These are phyloP conservation scores for Beauveria medogensis DNA, from an alignment of 2,329 filamentous ascomycete species.

Conservation along the genomic window DNA sequence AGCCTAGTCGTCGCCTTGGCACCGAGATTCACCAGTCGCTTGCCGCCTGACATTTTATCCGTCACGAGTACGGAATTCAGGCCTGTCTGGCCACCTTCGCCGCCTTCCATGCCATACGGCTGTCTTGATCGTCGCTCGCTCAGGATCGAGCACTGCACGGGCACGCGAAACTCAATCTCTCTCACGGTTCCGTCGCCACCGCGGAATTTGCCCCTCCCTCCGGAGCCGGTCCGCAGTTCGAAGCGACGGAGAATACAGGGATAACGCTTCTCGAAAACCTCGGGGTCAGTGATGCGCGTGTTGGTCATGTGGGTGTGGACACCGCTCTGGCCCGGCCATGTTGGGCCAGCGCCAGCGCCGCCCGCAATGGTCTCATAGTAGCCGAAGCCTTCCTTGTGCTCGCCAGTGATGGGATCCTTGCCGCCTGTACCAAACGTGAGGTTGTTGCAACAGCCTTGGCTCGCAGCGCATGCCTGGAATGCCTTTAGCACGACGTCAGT, in stretches of 20 bases:
- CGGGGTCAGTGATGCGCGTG: constrained; percentile 72
- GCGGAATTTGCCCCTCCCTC: constrained; percentile 55
- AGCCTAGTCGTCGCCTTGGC: constrained; percentile 53
- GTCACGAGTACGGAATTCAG: constrained; percentile 39
- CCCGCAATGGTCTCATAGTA: constrained; percentile 84
- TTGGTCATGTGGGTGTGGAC: constrained; percentile 87
- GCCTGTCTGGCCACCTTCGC: constrained; percentile 59
- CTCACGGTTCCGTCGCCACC: constrained; percentile 72
- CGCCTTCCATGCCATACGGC: constrained; percentile 68
- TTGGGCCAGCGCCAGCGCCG: constrained; percentile 63
- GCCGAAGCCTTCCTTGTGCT: constrained; percentile 55
- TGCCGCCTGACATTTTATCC: constrained; percentile 14
- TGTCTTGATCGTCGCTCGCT: constrained; percentile 65
- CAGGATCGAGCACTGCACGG: constrained; percentile 70
- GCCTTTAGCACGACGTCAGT: constrained; percentile 78
- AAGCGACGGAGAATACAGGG: constrained; percentile 61
- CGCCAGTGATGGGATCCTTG: constrained; percentile 47
- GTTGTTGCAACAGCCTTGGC: constrained; percentile 77
- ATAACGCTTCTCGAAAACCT: constrained; percentile 71
- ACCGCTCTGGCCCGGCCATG: constrained; percentile 65
- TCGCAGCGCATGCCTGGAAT: constrained; percentile 70
- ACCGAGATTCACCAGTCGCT: constrained; percentile 44
- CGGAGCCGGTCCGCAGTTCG: constrained; percentile 52
- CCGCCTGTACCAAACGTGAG: constrained; percentile 78
- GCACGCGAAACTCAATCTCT: constrained; percentile 74